phyloP scores from a whole-genome alignment of 441 rosid species.

The Adansonia grandidieri region DNA sequence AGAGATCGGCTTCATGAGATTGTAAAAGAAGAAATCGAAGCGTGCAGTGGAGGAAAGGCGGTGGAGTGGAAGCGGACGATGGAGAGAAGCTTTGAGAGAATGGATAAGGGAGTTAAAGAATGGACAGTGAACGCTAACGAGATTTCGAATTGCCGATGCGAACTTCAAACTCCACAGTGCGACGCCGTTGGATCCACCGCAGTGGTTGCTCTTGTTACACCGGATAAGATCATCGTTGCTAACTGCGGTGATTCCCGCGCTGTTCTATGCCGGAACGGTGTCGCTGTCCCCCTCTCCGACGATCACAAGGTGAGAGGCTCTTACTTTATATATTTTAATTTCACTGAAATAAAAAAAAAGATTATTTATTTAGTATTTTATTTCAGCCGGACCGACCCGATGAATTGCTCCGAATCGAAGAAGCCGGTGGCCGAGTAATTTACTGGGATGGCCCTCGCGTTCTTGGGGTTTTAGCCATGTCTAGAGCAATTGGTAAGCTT shows the following conservation, averaged over 20 bases:
- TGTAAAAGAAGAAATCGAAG: constrained; percentile 53
- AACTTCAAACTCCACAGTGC: constrained; percentile 77
- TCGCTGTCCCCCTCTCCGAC: constrained; percentile 66
- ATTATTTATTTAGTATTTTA: not conserved
- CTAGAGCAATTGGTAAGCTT: constrained; percentile 76
- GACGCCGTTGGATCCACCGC: constrained; percentile 97
- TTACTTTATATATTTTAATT: not conserved
- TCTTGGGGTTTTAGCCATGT: constrained; percentile 92
- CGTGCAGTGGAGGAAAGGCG: constrained; percentile 21
- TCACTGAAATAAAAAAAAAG: not conserved
- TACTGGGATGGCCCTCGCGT: constrained; percentile 93
- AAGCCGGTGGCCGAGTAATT: constrained; percentile 88
- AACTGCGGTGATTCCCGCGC: constrained; percentile 97
- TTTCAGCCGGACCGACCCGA: constrained; percentile 92
- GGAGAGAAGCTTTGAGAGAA: constrained; percentile 58
- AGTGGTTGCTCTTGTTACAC: constrained; percentile 74
- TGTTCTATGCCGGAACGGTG: constrained; percentile 80
- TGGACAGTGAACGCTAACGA: constrained; percentile 30
- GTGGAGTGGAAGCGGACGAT: constrained; percentile 69
- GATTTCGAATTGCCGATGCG: constrained; percentile 63
- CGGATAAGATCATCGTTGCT: constrained; percentile 73
- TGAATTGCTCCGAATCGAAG: constrained; percentile 72
- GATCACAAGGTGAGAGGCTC: constrained; percentile 74
- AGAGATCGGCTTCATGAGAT: constrained; percentile 76
- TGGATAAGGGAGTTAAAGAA: constrained; percentile 70